phyloP scores from a whole-genome alignment of 2,329 filamentous ascomycete genomes.

The Nigrospora oryzae region DNA sequence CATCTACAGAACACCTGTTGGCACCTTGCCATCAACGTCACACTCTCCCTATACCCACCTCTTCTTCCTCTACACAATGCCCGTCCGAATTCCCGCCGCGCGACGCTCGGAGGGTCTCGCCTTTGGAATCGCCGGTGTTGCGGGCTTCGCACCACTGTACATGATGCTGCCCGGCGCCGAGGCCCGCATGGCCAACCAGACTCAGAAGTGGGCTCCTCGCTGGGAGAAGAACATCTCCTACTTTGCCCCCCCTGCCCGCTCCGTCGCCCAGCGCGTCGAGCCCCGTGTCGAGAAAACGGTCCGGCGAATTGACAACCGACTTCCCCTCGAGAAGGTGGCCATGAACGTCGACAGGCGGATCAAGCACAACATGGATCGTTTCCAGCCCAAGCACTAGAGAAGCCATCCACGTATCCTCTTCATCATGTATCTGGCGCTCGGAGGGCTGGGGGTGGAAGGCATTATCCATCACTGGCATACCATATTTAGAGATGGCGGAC shows the following conservation, averaged over 20 bases:
- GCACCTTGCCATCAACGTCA: too few relatives aligned
- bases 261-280: conserved; percentile 38
- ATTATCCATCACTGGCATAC: too few relatives aligned
- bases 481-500: too few relatives aligned
- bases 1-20: too few relatives aligned
- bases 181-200: conserved; percentile 44
- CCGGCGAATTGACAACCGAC: conserved; percentile 33
- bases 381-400: background rate
- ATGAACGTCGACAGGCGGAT: conserved; percentile 39
- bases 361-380: conserved; percentile 32
- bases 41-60: conserved; percentile 4
- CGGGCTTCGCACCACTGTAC: conserved; percentile 47
- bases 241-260: conserved; percentile 39
- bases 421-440: too few relatives aligned
- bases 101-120: conserved; percentile 39
- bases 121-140: conserved; percentile 45
- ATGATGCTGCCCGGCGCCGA: conserved; percentile 48
- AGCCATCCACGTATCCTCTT: background rate
- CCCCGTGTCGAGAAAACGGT: conserved; percentile 37
- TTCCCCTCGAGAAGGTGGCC: conserved; percentile 42
- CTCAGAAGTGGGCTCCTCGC: conserved; percentile 48
- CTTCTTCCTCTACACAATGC: conserved; percentile 28
- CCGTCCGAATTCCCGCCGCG: conserved; percentile 41
- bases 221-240: conserved; percentile 51
- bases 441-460: too few relatives aligned